These are phyloP conservation scores for Larix kaempferi DNA, from an alignment of 75 land plant species.

Conservation along the genomic window DNA sequence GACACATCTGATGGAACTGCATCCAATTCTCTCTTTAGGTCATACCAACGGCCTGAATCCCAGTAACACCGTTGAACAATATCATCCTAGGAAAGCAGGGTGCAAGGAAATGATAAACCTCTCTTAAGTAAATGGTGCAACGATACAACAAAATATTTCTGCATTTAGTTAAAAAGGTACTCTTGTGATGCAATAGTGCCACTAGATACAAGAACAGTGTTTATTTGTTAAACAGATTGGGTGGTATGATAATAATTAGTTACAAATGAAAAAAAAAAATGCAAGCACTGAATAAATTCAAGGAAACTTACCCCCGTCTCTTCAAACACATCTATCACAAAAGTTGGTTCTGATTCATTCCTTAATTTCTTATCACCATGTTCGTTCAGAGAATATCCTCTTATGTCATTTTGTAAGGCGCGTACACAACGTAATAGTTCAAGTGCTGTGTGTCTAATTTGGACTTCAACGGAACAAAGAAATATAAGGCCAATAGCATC, in stretches of 20 bases:
- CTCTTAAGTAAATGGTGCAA: slow-evolving; percentile 3
- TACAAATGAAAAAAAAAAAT: not conserved
- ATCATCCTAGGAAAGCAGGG: slow-evolving; percentile 60
- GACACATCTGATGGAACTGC: slow-evolving; percentile 73
- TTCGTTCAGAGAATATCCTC: slow-evolving; percentile 38
- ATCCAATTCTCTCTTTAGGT: slow-evolving; percentile 89
- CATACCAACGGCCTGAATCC: slow-evolving; percentile 96
- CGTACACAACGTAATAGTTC: slow-evolving; percentile 94
- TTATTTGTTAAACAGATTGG: not conserved
- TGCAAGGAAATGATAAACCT: not conserved
- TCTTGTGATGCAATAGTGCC: not conserved
- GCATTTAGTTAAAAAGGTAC: not conserved
- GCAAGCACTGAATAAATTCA: not conserved
- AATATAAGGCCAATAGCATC: slow-evolving; percentile 98
- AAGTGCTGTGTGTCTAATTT: slow-evolving; percentile 90
- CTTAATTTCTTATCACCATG: slow-evolving; percentile 32
- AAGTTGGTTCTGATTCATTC: slow-evolving; percentile 71
- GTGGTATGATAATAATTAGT: not conserved
- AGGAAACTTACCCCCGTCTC: slow-evolving; percentile 82
- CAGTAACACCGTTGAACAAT: slow-evolving; percentile 96
- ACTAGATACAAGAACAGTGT: not conserved
- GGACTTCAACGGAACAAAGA: slow-evolving; percentile 89
- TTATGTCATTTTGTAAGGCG: slow-evolving; percentile 82
- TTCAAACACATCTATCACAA: slow-evolving; percentile 97
- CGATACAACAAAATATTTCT: not conserved